phyloP scores from a whole-genome alignment of 2,329 filamentous ascomycete species.

The Blumeria graminis region DNA sequence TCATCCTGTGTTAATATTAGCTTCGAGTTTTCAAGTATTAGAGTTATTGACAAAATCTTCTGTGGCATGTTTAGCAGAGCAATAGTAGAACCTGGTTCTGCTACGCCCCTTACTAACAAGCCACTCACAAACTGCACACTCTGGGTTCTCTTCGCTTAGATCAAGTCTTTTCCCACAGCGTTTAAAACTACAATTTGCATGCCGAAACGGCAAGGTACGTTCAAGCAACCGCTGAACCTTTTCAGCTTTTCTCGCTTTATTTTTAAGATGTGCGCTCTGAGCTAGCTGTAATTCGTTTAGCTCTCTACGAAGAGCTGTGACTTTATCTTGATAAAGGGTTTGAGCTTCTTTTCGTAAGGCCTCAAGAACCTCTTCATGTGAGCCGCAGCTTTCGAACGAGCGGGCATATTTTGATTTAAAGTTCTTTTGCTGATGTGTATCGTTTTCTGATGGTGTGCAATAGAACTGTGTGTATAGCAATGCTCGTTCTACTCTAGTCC shows the following conservation, averaged over 20 bases:
- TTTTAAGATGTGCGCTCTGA: slow-evolving; percentile 11
- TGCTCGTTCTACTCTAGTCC: slow-evolving; percentile 8
- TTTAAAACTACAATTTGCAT: slow-evolving; percentile 7
- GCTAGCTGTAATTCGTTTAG: slow-evolving; percentile 12
- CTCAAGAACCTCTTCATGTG: slow-evolving; percentile 10
- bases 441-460: slow-evolving; percentile 6
- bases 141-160: slow-evolving; percentile 7
- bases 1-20: slow-evolving; percentile 5
- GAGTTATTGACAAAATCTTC: slow-evolving; percentile 9
- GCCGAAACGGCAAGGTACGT: slow-evolving; percentile 4
- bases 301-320: slow-evolving; percentile 5
- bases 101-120: slow-evolving; percentile 7
- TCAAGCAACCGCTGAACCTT: slow-evolving; percentile 6
- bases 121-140: slow-evolving; percentile 14
- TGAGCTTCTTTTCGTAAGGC: slow-evolving; percentile 11
- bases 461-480: slow-evolving; percentile 11
- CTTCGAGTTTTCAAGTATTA: neutral
- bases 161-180: slow-evolving; percentile 9
- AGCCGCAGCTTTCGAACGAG: slow-evolving; percentile 9
- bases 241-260: slow-evolving; percentile 11
- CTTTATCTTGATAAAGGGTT: slow-evolving; percentile 5
- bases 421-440: slow-evolving; percentile 8
- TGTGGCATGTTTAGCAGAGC: slow-evolving; percentile 10
- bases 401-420: slow-evolving; percentile 13
- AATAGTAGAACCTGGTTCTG: slow-evolving; percentile 8